Evolutionary conservation across 2,329 filamentous ascomycete species (phyloP).

Genomic region (Aspergillus japonicus): DNA sequence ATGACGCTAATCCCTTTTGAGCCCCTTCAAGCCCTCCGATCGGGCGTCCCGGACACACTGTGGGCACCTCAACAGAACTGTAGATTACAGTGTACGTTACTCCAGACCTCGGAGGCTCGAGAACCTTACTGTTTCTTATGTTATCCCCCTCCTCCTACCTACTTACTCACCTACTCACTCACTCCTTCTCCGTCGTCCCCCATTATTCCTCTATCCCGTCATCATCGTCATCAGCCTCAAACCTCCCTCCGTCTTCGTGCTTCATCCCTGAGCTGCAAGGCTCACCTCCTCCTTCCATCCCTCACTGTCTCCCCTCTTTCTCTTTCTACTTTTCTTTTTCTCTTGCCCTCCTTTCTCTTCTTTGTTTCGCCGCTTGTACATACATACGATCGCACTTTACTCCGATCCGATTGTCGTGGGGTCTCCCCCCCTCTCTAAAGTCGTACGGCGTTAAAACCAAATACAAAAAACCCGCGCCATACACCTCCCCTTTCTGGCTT

Average conservation of each 20-base stretch:
- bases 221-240: conserved; percentile 1
- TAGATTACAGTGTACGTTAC: too few relatives aligned
- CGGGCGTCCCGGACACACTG: background rate
- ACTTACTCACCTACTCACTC: background rate
- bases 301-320: background rate
- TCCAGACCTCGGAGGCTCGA: too few relatives aligned
- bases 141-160: too few relatives aligned
- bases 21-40: background rate
- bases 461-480: background rate
- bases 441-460: conserved; percentile 3
- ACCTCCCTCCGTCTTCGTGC: background rate
- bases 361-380: background rate
- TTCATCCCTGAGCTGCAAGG: conserved; percentile 1
- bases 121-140: background rate
- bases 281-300: conserved; percentile 9
- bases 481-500: conserved; percentile 3
- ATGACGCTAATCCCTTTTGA: conserved; percentile 1
- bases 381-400: background rate
- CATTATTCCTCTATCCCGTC: background rate
- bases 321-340: background rate
- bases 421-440: conserved; percentile 6
- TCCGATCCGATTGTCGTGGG: conserved; percentile 9
- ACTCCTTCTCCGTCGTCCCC: background rate
- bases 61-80: too few relatives aligned
- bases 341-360: background rate